A percentile compares a stretch with the other conserved stretches of the same genome.
Evolutionary conservation across 2,329 filamentous ascomycete genomes (phyloP).

Genomic region (Fusarium mangiferae): DNA sequence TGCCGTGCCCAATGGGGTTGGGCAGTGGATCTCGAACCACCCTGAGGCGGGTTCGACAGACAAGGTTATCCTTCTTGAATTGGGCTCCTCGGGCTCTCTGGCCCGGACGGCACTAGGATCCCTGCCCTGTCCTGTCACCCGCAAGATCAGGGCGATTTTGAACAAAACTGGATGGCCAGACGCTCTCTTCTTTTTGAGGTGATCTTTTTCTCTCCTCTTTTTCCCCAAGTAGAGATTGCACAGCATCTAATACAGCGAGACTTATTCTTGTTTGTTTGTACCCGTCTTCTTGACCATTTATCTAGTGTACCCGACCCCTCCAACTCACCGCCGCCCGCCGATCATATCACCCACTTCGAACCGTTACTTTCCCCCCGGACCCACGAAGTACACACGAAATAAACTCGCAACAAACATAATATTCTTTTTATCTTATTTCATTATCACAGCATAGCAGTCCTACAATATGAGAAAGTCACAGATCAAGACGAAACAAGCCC

Average conservation of each 20-base stretch:
- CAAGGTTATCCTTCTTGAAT: slow-evolving; percentile 38
- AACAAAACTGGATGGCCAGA: slow-evolving; percentile 21
- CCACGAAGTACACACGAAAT: slow-evolving; percentile 21
- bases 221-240: slow-evolving; percentile 8
- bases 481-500: slow-evolving; percentile 19
- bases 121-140: slow-evolving; percentile 9
- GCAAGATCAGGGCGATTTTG: slow-evolving; percentile 14
- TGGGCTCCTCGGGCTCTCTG: slow-evolving; percentile 40
- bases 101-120: slow-evolving; percentile 20
- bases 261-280: slow-evolving; percentile 6
- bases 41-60: slow-evolving; percentile 15
- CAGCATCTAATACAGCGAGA: slow-evolving; percentile 14
- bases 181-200: slow-evolving; percentile 13
- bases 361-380: slow-evolving; percentile 3
- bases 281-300: slow-evolving; percentile 15
- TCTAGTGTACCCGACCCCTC: slow-evolving; percentile 28
- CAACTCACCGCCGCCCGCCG: slow-evolving; percentile 25
- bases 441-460: slow-evolving; percentile 2
- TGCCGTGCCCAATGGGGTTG: slow-evolving; percentile 42
- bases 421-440: background rate
- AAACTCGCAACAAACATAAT: slow-evolving; percentile 19
- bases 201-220: slow-evolving; percentile 15
- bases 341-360: slow-evolving; percentile 20
- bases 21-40: slow-evolving; percentile 43
- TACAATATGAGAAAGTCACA: slow-evolving; percentile 35